Evolutionary conservation across 2,329 filamentous ascomycete species (phyloP).

Genomic region (Microdochium paspali): DNA sequence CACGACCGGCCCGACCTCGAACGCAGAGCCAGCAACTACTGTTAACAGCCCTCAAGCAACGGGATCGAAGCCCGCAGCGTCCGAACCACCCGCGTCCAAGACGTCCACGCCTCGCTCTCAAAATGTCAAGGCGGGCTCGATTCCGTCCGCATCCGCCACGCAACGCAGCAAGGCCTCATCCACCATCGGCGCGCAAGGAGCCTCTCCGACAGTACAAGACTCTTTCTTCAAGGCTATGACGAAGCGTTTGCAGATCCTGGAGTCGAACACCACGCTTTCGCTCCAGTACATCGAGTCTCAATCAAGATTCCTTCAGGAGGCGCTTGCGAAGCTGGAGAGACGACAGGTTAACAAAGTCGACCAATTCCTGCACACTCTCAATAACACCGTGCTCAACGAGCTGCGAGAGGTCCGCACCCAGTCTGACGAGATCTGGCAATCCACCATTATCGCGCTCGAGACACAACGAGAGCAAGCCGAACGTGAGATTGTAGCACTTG

Average conservation of each 20-base stretch:
- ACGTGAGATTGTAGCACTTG: conserved; percentile 74
- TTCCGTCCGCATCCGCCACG: conserved; percentile 11
- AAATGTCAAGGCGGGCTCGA: not conserved
- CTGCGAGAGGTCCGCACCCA: conserved; percentile 69
- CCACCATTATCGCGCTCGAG: conserved; percentile 84
- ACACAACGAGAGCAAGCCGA: conserved; percentile 78
- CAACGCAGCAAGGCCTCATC: conserved; percentile 7
- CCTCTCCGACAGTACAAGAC: conserved; percentile 83
- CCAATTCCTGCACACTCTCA: conserved; percentile 74
- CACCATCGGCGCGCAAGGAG: conserved; percentile 26
- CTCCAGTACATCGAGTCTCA: conserved; percentile 96
- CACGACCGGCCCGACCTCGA: not conserved
- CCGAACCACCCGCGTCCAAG: not conserved
- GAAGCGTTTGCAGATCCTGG: conserved; percentile 83
- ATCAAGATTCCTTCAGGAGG: conserved; percentile 80
- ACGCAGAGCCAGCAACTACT: not conserved
- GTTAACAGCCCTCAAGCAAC: not conserved
- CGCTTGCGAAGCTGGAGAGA: conserved; percentile 78
- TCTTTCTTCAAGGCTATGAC: conserved; percentile 96
- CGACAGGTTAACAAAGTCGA: conserved; percentile 78
- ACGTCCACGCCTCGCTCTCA: not conserved
- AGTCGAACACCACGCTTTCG: conserved; percentile 86
- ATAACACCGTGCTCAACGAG: conserved; percentile 76
- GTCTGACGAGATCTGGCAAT: conserved; percentile 96
- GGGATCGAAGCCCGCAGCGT: not conserved